These are phyloP conservation scores for Malassezia nana DNA, from an alignment of 1,284 basidiomycete genomes.

Conservation along the genomic window DNA sequence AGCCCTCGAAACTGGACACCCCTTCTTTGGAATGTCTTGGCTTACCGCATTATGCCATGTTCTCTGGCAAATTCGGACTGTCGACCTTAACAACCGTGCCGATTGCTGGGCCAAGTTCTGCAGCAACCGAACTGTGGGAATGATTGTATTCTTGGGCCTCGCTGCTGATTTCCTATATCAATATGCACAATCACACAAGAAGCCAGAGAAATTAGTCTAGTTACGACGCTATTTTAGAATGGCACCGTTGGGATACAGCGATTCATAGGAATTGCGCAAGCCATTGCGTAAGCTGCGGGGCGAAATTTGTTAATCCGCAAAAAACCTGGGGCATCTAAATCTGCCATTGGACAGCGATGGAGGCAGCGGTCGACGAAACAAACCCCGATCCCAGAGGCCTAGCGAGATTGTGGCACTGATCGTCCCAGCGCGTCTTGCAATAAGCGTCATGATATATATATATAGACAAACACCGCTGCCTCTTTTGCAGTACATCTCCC, in stretches of 20 bases:
- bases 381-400: neutral
- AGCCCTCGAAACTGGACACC: constrained; percentile 55
- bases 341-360: too few species aligned
- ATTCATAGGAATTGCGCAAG: neutral
- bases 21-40: constrained; percentile 67
- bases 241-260: neutral
- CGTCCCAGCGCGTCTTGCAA: too few species aligned
- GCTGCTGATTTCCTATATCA: constrained; percentile 60
- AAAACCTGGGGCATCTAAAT: neutral
- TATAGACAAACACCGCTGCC: neutral
- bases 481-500: neutral
- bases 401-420: too few species aligned
- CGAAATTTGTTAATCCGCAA: neutral
- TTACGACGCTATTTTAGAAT: neutral
- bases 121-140: constrained; percentile 77
- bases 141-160: constrained; percentile 77
- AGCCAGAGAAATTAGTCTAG: neutral
- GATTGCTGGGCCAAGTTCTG: constrained; percentile 89
- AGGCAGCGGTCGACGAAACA: neutral
- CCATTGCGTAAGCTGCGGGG: neutral
- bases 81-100: constrained; percentile 63
- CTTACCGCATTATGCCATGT: constrained; percentile 68
- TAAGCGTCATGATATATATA: neutral
- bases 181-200: neutral
- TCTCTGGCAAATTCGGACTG: constrained; percentile 62